Evolutionary conservation across 2,329 filamentous ascomycete genomes (phyloP).

Genomic region (Cladosporium sp.): DNA sequence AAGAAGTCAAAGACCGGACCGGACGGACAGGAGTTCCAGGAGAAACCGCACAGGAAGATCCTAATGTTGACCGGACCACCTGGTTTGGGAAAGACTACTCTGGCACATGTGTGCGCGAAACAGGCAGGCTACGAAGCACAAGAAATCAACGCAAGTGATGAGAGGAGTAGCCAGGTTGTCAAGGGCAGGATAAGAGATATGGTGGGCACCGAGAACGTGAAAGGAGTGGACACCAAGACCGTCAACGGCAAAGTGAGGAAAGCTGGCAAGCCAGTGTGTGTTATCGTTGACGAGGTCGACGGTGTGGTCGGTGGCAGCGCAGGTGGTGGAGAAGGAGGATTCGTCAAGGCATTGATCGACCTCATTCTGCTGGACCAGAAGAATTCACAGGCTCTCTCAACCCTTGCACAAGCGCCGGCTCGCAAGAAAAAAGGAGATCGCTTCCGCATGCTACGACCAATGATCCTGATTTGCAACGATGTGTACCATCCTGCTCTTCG

Average conservation of each 20-base stretch:
- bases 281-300: slow-evolving; percentile 95
- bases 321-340: slow-evolving; percentile 78
- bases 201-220: slow-evolving; percentile 91
- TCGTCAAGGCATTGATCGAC: slow-evolving; percentile 92
- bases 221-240: slow-evolving; percentile 60
- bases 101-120: slow-evolving; percentile 91
- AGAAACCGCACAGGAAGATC: slow-evolving; percentile 82
- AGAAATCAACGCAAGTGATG: slow-evolving; percentile 97
- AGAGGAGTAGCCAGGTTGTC: slow-evolving; percentile 85
- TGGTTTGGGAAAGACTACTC: slow-evolving; percentile 90
- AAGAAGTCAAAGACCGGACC: slow-evolving; percentile 54
- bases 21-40: slow-evolving; percentile 53
- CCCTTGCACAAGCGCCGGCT: slow-evolving; percentile 35
- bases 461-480: slow-evolving; percentile 96
- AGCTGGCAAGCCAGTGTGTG: slow-evolving; percentile 81
- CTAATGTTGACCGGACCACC: slow-evolving; percentile 88
- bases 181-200: slow-evolving; percentile 88
- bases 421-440: slow-evolving; percentile 75
- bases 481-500: slow-evolving; percentile 88
- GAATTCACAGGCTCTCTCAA: slow-evolving; percentile 56
- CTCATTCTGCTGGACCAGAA: slow-evolving; percentile 83
- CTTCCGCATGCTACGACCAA: slow-evolving; percentile 81
- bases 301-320: slow-evolving; percentile 83
- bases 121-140: slow-evolving; percentile 96
- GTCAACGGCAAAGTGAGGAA: slow-evolving; percentile 62